Base-by-base conservation (phyloP, 495 filamentous ascomycete species). In the Aspergillus campestris region DNA sequence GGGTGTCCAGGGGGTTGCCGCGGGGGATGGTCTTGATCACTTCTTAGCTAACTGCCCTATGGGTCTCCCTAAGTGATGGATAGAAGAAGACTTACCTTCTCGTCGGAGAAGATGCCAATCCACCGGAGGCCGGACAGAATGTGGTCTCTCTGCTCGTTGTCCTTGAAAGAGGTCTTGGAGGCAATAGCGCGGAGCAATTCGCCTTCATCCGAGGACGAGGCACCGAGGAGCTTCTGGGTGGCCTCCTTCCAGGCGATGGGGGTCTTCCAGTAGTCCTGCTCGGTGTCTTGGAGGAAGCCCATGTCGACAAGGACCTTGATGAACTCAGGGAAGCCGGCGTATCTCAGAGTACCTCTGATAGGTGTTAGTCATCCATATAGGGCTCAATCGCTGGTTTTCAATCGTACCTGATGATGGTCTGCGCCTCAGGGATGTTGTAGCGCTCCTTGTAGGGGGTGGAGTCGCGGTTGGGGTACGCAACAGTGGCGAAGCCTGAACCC, bases 391-490 rank as follows among this genome's bases (percentile, higher is more conserved):
- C n/a, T n/a, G n/a, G 18, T 24, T 24, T 24, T 1, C 2, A 24
- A 24, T 24, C 18, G 1, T 1, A 24, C 39, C 80, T 66, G 53
- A 75, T 51, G 38, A 74, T 51, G 40, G 66, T 74, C 58, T 71
- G 61, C 14, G 70, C 71, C 66, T 96, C 90, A 45, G 90, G 90
- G 58, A 96, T 96, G 58, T 73, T 77, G 77, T 96, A 98, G 34
- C 84, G 78, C 72, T 94, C 86, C 50, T 79, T 80, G 78, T 86
- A 97, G 12, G 81, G 74, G 0, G 81, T 89, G 1, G 86, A 92
- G 66, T 96, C 89, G 44, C 91, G 75, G 78, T 96, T 96, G 8
- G 88, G 87, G 64, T 97, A 98, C 7, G 84, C 89, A 42, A 95
- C 88, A 56, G 95, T 92, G 18, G 86, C 82, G 58, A 81, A 96